phyloP scores from a whole-genome alignment of 768 basidiomycete species.

The Imleria badia region DNA sequence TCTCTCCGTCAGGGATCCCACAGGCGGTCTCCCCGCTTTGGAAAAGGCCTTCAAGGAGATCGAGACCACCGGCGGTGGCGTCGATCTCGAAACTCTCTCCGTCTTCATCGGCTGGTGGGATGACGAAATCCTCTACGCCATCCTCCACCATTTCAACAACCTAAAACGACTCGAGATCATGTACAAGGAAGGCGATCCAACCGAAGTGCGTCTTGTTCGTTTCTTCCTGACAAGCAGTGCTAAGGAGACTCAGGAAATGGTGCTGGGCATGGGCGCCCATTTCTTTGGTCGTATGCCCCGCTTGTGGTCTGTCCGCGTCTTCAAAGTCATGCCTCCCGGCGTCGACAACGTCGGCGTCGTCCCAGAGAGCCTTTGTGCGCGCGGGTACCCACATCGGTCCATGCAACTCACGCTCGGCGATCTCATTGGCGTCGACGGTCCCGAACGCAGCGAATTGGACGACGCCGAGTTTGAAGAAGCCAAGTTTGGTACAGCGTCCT shows the following conservation, averaged over 20 bases:
- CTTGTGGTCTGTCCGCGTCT: slow-evolving; percentile 41
- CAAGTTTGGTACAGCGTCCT: neutral
- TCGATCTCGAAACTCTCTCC: slow-evolving; percentile 30
- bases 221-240: neutral
- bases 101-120: slow-evolving; percentile 45
- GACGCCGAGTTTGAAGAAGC: slow-evolving; percentile 24
- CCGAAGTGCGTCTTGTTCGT: slow-evolving; percentile 36
- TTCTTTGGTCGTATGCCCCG: slow-evolving; percentile 38
- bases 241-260: slow-evolving; percentile 29
- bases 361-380: slow-evolving; percentile 7
- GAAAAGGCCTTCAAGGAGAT: slow-evolving; percentile 30
- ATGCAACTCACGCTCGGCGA: slow-evolving; percentile 12
- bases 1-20: slow-evolving; percentile 26
- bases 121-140: slow-evolving; percentile 44
- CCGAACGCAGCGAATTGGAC: slow-evolving; percentile 18
- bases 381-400: slow-evolving; percentile 12
- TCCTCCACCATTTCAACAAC: slow-evolving; percentile 37
- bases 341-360: slow-evolving; percentile 3
- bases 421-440: slow-evolving; percentile 4
- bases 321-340: slow-evolving; percentile 24
- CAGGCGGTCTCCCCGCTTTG: slow-evolving; percentile 20
- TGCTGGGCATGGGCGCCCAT: slow-evolving; percentile 44
- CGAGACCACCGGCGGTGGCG: slow-evolving; percentile 17
- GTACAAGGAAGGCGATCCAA: slow-evolving; percentile 38
- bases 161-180: slow-evolving; percentile 41